Conservation (phyloP, 495 filamentous ascomycete species). For the Aspergillus sclerotioniger region DNA sequence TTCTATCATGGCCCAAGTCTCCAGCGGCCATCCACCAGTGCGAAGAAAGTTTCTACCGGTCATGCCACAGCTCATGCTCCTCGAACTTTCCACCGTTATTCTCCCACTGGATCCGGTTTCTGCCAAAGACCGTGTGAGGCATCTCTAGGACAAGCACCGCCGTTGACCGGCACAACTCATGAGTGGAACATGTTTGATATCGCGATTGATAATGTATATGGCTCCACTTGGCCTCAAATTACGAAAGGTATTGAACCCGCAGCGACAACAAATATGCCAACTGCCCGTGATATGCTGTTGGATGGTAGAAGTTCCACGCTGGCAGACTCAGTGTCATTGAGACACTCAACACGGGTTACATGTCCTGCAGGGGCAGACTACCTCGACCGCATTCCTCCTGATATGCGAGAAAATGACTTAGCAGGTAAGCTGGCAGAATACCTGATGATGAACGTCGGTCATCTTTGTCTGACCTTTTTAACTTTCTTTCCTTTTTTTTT, state of each 20-base stretch:
- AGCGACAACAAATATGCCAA: background rate
- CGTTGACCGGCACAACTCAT: background rate
- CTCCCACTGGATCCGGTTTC: background rate
- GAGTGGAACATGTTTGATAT: background rate
- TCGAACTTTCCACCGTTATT: background rate
- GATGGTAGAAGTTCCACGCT: background rate
- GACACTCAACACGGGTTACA: background rate
- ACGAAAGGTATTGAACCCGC: background rate
- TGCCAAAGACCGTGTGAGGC: background rate
- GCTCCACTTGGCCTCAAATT: background rate
- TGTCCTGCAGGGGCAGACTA: background rate
- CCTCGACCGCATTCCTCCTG: background rate
- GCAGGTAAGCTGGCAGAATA: background rate
- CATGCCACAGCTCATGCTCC: background rate
- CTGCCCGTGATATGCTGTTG: background rate
- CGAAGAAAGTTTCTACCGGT: background rate
- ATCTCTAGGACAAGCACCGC: background rate
- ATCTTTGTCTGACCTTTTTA: no score
- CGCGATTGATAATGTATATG: background rate
- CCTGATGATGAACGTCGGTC: background rate
- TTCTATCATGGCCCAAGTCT: slow-evolving; percentile 1
- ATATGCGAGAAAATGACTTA: background rate
- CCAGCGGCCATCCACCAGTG: background rate
- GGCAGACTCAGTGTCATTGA: background rate
- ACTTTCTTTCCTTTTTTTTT: no score